These are phyloP conservation scores for Tetrahymena malaccensis DNA, from an alignment of 73 alveolate species.

Conservation along the genomic window DNA sequence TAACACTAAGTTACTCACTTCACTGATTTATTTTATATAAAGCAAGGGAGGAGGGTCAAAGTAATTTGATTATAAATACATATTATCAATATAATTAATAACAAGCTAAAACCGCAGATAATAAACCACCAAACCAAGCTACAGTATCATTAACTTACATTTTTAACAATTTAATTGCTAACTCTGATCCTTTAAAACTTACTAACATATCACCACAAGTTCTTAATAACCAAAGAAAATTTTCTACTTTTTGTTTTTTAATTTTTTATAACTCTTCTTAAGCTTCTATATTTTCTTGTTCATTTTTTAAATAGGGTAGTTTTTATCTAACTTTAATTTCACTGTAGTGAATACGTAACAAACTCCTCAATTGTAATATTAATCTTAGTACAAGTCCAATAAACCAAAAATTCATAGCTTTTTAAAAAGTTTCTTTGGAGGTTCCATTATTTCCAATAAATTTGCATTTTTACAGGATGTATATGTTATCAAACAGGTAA, in stretches of 20 bases:
- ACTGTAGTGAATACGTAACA: not conserved
- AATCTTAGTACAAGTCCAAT: not conserved
- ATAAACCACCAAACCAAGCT: not conserved
- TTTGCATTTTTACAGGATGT: not conserved
- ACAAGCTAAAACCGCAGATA: not conserved
- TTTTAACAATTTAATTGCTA: not conserved
- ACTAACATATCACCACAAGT: not conserved
- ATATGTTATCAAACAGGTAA: not conserved
- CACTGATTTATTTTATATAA: no score
- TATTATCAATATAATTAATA: not conserved
- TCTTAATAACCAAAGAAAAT: not conserved
- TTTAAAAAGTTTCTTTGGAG: not conserved
- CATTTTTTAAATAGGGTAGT: not conserved
- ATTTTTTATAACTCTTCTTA: not conserved
- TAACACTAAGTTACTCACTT: no score
- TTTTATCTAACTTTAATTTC: not conserved
- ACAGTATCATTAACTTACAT: not conserved
- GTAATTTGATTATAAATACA: no score
- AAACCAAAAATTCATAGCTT: not conserved
- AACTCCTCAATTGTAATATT: not conserved
- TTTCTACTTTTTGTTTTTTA: not conserved
- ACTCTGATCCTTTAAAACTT: not conserved
- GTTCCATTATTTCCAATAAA: not conserved
- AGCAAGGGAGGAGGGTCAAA: not conserved
- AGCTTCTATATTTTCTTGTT: not conserved